Base-by-base conservation (phyloP, 202 grass and related monocot species). In the Musa balbisiana region DNA sequence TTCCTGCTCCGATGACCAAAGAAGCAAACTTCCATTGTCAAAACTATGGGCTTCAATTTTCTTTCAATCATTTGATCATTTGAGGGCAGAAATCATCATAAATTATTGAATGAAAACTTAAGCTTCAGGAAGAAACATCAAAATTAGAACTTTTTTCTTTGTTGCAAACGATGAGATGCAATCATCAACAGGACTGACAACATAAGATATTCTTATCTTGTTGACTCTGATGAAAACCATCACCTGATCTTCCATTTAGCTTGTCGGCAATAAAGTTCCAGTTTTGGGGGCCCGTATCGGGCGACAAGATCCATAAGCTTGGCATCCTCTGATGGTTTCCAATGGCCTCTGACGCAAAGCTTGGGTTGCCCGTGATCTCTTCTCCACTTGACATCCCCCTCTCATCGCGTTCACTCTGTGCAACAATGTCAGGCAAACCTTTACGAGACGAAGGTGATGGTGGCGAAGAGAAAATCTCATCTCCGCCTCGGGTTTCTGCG, bases 161-260 rank as follows among this genome's bases (percentile, higher is more conserved):
- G 33, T 43, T 8, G 33, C 33, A 43, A 43, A 6, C 33, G 5
- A 43, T 43, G 33, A 43, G 33, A 43, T 6, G 33, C 4, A 43
- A 43, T 43, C 33, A 43, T 5, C 33, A 43, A 43, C 33, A 8
- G 33, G 4, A 43, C 33, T 43, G 5, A 43, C 33, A 43, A 43
- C 33, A 43, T 43, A 43, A 43, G 33, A 43, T 43, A 2, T 33
- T 56, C 27, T 26, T 67, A 26, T 66, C 25, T 25, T 43, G 64
- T 27, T 67, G 11, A 13, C 10, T 16, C 3, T 56, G 64, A 67
- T 24, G 8, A 11, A 15, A 43, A 43, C 29, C 29, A 33, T 33
- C 49, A 69, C 67, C 67, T 69, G 67, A 43, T 69, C 67, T 69
- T 50, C 67, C 67, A 0, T 69, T 27, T 11, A 69, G 67, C 29